Percentiles rank a stretch among this genome's conserved stretches.
These are phyloP conservation scores for Gracilaria caudata DNA, from an alignment of 23 red algal genomes.

Conservation along the genomic window DNA sequence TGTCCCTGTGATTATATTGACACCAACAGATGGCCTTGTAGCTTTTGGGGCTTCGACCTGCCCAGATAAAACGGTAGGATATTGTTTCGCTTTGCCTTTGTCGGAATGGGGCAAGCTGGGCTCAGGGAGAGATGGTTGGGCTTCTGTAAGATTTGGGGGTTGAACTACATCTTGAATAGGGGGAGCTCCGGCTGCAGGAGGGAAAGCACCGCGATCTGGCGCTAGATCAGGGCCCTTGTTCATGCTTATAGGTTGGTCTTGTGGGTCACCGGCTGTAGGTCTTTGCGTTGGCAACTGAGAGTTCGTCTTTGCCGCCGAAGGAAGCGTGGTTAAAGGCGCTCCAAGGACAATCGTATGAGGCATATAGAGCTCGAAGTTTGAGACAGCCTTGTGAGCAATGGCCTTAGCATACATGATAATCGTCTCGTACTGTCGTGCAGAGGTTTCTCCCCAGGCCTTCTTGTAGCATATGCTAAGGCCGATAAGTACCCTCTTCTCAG, in stretches of 20 bases:
- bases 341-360: constrained; percentile 27
- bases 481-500: constrained; percentile 54
- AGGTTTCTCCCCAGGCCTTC: constrained; percentile 33
- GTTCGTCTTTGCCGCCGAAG: neutral
- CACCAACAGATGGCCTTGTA: neutral
- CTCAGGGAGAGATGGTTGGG: neutral
- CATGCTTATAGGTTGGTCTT: neutral
- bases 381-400: constrained; percentile 54
- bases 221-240: neutral
- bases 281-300: neutral
- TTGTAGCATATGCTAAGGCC: constrained; percentile 42
- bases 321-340: neutral
- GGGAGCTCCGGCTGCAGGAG: neutral
- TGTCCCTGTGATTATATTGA: neutral
- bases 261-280: neutral
- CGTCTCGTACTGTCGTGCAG: constrained; percentile 39
- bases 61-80: neutral
- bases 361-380: constrained; percentile 46
- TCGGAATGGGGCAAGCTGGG: neutral
- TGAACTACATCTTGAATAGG: neutral
- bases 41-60: neutral
- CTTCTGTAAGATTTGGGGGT: neutral
- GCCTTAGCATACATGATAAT: constrained; percentile 64
- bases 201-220: neutral
- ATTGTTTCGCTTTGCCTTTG: neutral